Evolutionary conservation across 306 rosid genomes (phyloP).

Genomic region (Trichosanthes truncata): DNA sequence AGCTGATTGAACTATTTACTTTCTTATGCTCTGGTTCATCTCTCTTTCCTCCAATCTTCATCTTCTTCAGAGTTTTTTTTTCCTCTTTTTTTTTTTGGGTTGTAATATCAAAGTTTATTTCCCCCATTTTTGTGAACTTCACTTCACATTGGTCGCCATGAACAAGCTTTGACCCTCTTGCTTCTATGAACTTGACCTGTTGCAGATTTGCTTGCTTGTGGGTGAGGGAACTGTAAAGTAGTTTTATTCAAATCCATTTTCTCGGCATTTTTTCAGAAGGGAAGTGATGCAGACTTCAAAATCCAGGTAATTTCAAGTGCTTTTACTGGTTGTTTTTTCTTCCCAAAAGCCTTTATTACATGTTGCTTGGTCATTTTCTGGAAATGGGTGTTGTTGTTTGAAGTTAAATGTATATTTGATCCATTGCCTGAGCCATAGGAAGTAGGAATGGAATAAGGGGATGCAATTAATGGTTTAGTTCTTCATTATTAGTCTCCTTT

Average conservation of each 20-base stretch:
- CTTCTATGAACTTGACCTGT: slow-evolving; percentile 37
- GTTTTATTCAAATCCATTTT: slow-evolving; percentile 15
- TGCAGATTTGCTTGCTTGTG: slow-evolving; percentile 41
- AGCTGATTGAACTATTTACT: slow-evolving; percentile 8
- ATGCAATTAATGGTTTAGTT: neutral
- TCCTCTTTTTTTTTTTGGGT: neutral
- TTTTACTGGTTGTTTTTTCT: neutral
- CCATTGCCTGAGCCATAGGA: neutral
- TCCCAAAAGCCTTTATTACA: neutral
- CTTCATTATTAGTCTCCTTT: neutral
- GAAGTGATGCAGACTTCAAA: slow-evolving; percentile 89
- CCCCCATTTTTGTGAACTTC: neutral
- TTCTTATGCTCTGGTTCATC: neutral
- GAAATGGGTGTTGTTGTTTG: neutral
- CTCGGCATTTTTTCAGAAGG: slow-evolving; percentile 18
- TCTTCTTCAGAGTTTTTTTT: neutral
- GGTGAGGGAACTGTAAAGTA: slow-evolving; percentile 58
- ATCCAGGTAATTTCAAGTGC: slow-evolving; percentile 56
- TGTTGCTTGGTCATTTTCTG: neutral
- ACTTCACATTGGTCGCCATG: slow-evolving; percentile 32
- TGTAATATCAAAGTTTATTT: neutral
- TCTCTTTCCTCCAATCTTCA: neutral
- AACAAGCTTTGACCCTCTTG: slow-evolving; percentile 42
- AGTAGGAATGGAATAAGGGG: neutral
- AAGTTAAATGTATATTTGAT: neutral